A percentile compares a stretch with the other conserved stretches of the same genome.
These are phyloP conservation scores for Phaeosphaeriaceae sp. DNA, from an alignment of 2,329 filamentous ascomycete species.

Conservation along the genomic window DNA sequence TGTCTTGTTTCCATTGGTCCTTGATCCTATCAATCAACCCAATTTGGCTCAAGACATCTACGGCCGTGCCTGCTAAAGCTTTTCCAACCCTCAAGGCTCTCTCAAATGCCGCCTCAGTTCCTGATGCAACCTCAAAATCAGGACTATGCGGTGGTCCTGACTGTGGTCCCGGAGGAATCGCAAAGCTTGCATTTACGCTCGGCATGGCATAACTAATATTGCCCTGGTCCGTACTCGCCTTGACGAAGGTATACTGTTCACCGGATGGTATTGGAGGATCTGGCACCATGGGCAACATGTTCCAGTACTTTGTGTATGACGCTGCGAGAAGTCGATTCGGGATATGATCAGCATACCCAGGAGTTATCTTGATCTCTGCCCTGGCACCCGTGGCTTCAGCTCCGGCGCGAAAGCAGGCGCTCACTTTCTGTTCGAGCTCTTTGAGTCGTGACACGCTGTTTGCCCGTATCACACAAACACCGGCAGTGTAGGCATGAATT, in stretches of 20 bases:
- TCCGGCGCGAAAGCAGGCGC: conserved; percentile 56
- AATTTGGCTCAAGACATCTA: conserved; percentile 38
- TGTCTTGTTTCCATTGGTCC: conserved; percentile 17
- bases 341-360: conserved; percentile 62
- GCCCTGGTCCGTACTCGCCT: conserved; percentile 66
- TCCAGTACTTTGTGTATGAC: conserved; percentile 41
- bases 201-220: conserved; percentile 65
- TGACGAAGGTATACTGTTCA: conserved; percentile 33
- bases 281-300: conserved; percentile 18
- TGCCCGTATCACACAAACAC: conserved; percentile 48
- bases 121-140: conserved; percentile 47
- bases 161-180: conserved; percentile 47
- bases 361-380: conserved; percentile 52
- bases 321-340: conserved; percentile 58
- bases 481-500: conserved; percentile 50
- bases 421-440: conserved; percentile 39
- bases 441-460: conserved; percentile 33
- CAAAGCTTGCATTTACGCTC: conserved; percentile 60
- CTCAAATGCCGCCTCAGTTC: conserved; percentile 46
- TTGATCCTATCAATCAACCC: conserved; percentile 15
- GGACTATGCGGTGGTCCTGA: conserved; percentile 49
- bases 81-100: conserved; percentile 44
- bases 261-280: conserved; percentile 18
- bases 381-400: conserved; percentile 59
- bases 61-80: conserved; percentile 46